A percentile compares a stretch with the other conserved stretches of the same genome.
Conservation (phyloP, 352 stramenopile genomes). For the Globisporangium uncinulatum region DNA sequence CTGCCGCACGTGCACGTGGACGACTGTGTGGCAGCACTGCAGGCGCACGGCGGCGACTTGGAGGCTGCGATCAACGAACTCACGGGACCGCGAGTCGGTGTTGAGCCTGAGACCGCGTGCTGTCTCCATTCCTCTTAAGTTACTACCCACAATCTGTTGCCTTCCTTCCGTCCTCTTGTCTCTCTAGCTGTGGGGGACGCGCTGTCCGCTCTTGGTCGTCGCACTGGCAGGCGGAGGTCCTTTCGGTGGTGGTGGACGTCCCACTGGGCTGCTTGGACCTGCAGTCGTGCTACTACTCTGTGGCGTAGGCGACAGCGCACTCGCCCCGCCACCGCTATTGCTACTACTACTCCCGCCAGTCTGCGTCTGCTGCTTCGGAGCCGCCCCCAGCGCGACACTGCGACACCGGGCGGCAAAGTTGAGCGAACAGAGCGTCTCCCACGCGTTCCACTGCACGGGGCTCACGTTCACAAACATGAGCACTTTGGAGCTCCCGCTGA, state of each 20-base stretch:
- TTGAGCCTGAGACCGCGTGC: background rate
- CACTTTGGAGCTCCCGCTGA: conserved; percentile 78
- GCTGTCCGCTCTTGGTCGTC: background rate
- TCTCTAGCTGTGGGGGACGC: background rate
- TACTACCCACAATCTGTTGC: background rate
- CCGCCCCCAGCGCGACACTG: conserved; percentile 82
- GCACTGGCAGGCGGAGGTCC: background rate
- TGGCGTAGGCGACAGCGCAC: conserved; percentile 10
- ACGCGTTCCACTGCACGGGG: conserved; percentile 83
- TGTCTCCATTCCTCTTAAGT: background rate
- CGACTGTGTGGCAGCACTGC: conserved; percentile 40
- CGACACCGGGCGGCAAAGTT: conserved; percentile 89
- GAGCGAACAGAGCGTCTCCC: conserved; percentile 87
- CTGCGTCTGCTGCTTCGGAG: conserved; percentile 46
- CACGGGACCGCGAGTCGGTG: conserved; percentile 29
- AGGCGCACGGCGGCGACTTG: conserved; percentile 48
- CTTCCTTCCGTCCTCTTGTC: no score
- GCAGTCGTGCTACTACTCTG: conserved; percentile 12
- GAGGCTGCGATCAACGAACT: conserved; percentile 56
- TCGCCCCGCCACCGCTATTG: conserved; percentile 23
- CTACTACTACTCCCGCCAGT: background rate
- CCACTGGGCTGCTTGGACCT: background rate
- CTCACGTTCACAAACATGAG: conserved; percentile 88
- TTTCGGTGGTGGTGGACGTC: background rate
- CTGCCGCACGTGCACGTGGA: conserved; percentile 42